Conservation (phyloP, 805 yeast species). For the Maudiozyma pseudohumilis region DNA sequence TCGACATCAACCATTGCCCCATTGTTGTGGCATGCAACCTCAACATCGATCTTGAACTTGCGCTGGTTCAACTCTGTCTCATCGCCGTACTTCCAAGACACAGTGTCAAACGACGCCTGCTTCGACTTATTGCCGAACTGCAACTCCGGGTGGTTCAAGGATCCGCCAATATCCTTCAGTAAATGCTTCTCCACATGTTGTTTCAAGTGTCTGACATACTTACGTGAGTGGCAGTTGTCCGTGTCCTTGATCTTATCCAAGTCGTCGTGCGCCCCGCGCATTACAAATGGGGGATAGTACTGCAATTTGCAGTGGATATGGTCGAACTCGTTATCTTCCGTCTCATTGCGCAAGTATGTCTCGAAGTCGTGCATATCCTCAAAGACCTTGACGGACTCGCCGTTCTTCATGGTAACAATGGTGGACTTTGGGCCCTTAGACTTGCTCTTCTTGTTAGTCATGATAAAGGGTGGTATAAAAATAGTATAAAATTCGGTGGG, state of each 20-base stretch:
- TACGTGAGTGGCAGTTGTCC: slow-evolving; percentile 59
- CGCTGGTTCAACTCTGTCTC: slow-evolving; percentile 46
- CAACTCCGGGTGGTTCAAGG: slow-evolving; percentile 44
- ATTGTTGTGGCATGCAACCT: slow-evolving; percentile 53
- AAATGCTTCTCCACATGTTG: slow-evolving; percentile 68
- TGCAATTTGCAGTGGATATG: slow-evolving; percentile 55
- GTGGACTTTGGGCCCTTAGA: slow-evolving; percentile 23
- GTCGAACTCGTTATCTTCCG: slow-evolving; percentile 68
- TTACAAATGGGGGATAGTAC: slow-evolving; percentile 66
- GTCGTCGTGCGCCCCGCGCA: slow-evolving; percentile 56
- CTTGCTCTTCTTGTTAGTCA: slow-evolving; percentile 25
- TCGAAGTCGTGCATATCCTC: slow-evolving; percentile 58
- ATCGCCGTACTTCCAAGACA: slow-evolving; percentile 58
- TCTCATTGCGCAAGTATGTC: slow-evolving; percentile 55
- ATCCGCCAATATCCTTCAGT: slow-evolving; percentile 51
- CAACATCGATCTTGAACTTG: slow-evolving; percentile 56
- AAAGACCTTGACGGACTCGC: slow-evolving; percentile 34
- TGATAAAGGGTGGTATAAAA: slow-evolving; percentile 3
- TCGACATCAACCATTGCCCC: slow-evolving; percentile 62
- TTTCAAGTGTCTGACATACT: slow-evolving; percentile 62
- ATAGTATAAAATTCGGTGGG: too few species aligned
- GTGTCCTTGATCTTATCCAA: slow-evolving; percentile 64
- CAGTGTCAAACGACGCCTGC: slow-evolving; percentile 35
- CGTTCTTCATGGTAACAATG: slow-evolving; percentile 21
- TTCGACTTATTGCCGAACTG: slow-evolving; percentile 44